phyloP scores from a whole-genome alignment of 148 eudicot genomes.

The Amaranthus cruentus region DNA sequence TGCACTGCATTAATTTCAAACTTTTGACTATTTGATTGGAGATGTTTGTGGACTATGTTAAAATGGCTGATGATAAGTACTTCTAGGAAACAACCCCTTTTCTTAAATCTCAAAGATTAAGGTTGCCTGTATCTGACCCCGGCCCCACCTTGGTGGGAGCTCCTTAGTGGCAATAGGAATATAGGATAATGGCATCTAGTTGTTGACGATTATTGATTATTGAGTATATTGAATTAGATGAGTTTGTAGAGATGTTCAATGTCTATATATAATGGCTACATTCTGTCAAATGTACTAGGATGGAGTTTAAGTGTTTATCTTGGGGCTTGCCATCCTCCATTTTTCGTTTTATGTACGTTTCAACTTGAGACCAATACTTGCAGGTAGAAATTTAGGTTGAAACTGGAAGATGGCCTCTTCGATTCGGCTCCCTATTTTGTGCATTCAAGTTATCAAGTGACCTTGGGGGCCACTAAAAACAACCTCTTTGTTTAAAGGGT shows the following conservation, averaged over 20 bases:
- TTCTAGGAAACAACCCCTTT: too few relatives aligned
- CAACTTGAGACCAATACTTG: background rate
- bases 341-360: background rate
- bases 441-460: background rate
- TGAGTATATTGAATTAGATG: too few relatives aligned
- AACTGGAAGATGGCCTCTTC: background rate
- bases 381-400: background rate
- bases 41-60: slow-evolving; percentile 1
- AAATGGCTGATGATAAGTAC: too few relatives aligned
- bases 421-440: background rate
- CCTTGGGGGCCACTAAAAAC: background rate
- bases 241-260: slow-evolving; percentile 1
- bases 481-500: too few relatives aligned
- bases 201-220: too few relatives aligned
- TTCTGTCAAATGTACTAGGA: background rate
- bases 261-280: background rate
- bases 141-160: too few relatives aligned
- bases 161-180: too few relatives aligned
- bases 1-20: background rate
- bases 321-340: background rate
- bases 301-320: background rate
- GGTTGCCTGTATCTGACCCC: too few relatives aligned
- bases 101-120: too few relatives aligned
- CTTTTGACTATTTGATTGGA: background rate
- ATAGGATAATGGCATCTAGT: too few relatives aligned